Conservation (phyloP, 2,329 filamentous ascomycete genomes). For the Rhinocladiella mackenziei region DNA sequence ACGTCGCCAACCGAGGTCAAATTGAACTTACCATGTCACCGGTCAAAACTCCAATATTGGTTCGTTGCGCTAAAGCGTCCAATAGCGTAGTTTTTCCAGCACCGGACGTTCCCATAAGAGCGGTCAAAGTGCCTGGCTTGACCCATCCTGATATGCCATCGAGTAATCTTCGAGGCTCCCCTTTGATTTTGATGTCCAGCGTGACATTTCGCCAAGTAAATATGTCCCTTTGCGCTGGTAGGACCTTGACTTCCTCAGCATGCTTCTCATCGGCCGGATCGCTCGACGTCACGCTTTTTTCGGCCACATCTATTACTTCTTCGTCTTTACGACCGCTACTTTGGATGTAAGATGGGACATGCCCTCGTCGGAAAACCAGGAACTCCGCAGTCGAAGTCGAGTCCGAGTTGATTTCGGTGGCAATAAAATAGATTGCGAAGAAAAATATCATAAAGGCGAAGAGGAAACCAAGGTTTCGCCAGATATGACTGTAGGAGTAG, state of each 20-base stretch:
- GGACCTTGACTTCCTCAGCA: slow-evolving; percentile 25
- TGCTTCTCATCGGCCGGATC: slow-evolving; percentile 46
- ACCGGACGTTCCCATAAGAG: slow-evolving; percentile 59
- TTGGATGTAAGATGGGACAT: slow-evolving; percentile 50
- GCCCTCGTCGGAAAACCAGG: slow-evolving; percentile 66
- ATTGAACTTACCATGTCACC: slow-evolving; percentile 51
- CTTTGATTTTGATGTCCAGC: slow-evolving; percentile 53
- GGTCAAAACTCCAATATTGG: slow-evolving; percentile 58
- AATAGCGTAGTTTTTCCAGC: slow-evolving; percentile 61
- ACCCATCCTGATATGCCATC: slow-evolving; percentile 54
- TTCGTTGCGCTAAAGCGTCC: slow-evolving; percentile 54
- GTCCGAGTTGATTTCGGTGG: slow-evolving; percentile 60
- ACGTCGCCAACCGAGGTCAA: background rate
- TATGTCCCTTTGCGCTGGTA: slow-evolving; percentile 38
- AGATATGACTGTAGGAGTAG: slow-evolving; percentile 59
- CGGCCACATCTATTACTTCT: slow-evolving; percentile 23
- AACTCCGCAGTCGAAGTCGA: slow-evolving; percentile 74
- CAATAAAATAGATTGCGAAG: slow-evolving; percentile 58
- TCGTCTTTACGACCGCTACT: slow-evolving; percentile 25
- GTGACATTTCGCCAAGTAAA: slow-evolving; percentile 54
- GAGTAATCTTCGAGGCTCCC: slow-evolving; percentile 55
- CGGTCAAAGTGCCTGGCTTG: slow-evolving; percentile 54
- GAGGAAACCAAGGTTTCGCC: slow-evolving; percentile 68
- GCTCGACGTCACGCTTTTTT: slow-evolving; percentile 30
- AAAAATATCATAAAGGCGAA: slow-evolving; percentile 63